These are phyloP conservation scores for Eucalyptus leucophloia DNA, from an alignment of 345 rosid species.

Conservation along the genomic window DNA sequence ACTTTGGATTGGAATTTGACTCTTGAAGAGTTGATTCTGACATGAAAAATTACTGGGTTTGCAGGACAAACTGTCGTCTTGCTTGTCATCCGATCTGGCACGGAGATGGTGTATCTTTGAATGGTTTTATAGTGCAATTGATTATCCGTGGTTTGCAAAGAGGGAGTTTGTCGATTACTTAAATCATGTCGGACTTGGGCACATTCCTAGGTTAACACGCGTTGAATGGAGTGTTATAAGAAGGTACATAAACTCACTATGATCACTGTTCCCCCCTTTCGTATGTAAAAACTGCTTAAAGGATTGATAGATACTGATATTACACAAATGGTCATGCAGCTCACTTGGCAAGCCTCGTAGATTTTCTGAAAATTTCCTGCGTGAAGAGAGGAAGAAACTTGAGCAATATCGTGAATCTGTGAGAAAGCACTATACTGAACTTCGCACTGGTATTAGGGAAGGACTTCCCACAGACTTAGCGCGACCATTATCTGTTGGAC, in stretches of 20 bases:
- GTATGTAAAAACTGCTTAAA: background rate
- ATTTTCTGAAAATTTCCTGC: constrained; percentile 73
- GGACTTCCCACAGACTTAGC: constrained; percentile 96
- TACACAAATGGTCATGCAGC: constrained; percentile 30
- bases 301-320: background rate
- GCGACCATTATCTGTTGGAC: constrained; percentile 82
- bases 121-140: constrained; percentile 95
- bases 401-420: constrained; percentile 84
- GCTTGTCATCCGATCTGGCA: constrained; percentile 47
- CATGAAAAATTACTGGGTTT: constrained; percentile 5
- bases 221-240: constrained; percentile 99
- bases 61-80: constrained; percentile 64
- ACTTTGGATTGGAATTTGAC: background rate
- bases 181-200: constrained; percentile 91
- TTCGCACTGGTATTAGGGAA: constrained; percentile 65
- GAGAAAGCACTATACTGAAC: constrained; percentile 72
- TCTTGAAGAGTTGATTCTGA: background rate
- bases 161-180: constrained; percentile 92
- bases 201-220: constrained; percentile 86
- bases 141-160: constrained; percentile 96
- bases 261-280: background rate
- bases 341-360: constrained; percentile 98
- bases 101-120: constrained; percentile 88
- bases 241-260: constrained; percentile 30
- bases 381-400: constrained; percentile 84